Base-by-base conservation (phyloP, 2,329 filamentous ascomycete genomes). In the Fusarium sp. region DNA sequence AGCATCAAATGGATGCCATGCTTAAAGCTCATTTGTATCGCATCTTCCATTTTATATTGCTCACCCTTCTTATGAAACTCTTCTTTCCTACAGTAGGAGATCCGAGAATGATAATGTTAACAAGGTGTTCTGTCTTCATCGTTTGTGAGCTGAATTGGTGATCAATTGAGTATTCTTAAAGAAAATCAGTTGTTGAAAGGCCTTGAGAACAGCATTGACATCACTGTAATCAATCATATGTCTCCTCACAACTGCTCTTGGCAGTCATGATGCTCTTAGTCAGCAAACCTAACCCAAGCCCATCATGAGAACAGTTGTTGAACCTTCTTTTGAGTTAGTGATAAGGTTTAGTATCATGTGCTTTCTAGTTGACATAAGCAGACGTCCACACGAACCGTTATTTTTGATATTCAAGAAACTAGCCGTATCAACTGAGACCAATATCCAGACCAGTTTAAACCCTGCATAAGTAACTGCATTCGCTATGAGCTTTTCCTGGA, bases 1-100 rank as follows among this genome's bases (percentile, higher is more conserved):
- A 20, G 44, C n/a, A 9, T 42, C 24, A 22, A 31, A 14, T 14
- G 4, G 34, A 43, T 9, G 40, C 28, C 39, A 28, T 15, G 14
- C 33, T 33, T 17, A 24, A 51, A 22, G 7, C 13, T 33, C 17
- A 11, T 51, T 15, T 22, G 6, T 7, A 18, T 26, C 24, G 34
- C 26, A 31, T 63, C n/a, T 13, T 14, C 49, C 24, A 8, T 34
- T 22, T 43, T 20, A 18, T 28, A n/a, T 34, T 38, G 58, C 69
- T 66, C 31, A 72, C 69, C 48, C 69, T 59, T 20, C 66, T 46
- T 58, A 71, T 65, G n/a, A 72, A 58, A 39, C 66, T 63, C 54
- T 68, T 62, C 54, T 72, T 72, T 17, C 69, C 69, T n/a, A 59
- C 44, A 24, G 34, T 50, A 15, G 57, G 51, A 26, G 58, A 66